Percentiles rank a stretch among this genome's conserved stretches.
Evolutionary conservation across 768 basidiomycete genomes (phyloP).

Genomic region (Mycena metata): DNA sequence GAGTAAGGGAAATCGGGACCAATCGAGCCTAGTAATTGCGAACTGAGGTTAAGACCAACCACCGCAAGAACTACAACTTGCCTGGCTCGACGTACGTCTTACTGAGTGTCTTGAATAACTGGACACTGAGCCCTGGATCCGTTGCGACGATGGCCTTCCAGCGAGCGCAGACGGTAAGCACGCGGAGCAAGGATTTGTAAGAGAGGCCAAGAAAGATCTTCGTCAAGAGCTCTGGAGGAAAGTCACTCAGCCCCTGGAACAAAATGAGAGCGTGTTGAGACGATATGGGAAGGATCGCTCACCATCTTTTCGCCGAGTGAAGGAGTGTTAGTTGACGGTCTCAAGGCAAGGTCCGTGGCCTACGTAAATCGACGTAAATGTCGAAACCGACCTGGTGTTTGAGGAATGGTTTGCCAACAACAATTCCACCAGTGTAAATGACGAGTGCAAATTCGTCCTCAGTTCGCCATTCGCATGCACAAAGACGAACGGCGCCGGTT

Average conservation of each 20-base stretch:
- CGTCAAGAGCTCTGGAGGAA: conserved; percentile 21
- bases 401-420: too few relatives aligned
- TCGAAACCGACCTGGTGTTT: too few relatives aligned
- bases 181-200: conserved; percentile 17
- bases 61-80: too few relatives aligned
- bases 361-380: too few relatives aligned
- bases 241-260: background rate
- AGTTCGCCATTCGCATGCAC: too few relatives aligned
- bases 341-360: too few relatives aligned
- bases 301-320: background rate
- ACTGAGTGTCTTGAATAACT: conserved; percentile 21
- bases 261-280: background rate
- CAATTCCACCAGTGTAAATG: too few relatives aligned
- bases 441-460: too few relatives aligned
- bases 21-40: background rate
- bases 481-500: too few relatives aligned
- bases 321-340: too few relatives aligned
- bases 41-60: too few relatives aligned
- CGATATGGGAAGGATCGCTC: background rate
- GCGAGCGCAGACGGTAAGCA: conserved; percentile 5
- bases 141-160: conserved; percentile 19
- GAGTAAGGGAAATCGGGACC: background rate
- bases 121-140: conserved; percentile 14
- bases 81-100: conserved; percentile 16
- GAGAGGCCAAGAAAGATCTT: conserved; percentile 19